Evolutionary conservation across 768 basidiomycete genomes (phyloP).

Genomic region (Lactifluus volemus): DNA sequence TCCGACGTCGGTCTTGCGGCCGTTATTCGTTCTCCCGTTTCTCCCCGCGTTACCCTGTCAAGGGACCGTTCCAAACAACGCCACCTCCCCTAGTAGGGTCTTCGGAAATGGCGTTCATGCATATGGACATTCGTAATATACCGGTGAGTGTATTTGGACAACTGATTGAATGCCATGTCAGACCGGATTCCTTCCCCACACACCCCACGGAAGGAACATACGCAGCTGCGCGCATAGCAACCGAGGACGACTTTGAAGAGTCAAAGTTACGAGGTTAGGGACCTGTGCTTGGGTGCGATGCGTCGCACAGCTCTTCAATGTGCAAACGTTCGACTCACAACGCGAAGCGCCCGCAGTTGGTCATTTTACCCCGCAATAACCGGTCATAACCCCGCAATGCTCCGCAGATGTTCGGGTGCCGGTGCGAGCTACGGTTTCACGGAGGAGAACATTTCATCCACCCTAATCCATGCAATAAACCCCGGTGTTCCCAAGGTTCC

Average conservation of each 20-base stretch:
- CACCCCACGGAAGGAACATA: not conserved
- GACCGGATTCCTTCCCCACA: not conserved
- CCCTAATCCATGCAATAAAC: not conserved
- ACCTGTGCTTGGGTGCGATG: not conserved
- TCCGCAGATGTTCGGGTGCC: constrained; percentile 7
- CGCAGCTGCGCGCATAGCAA: not conserved
- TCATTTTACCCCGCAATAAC: constrained; percentile 1
- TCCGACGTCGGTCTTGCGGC: constrained; percentile 6
- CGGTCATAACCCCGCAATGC: not conserved
- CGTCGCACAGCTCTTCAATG: not conserved
- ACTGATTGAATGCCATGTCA: not conserved
- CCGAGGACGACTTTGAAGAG: not conserved
- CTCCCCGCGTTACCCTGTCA: not conserved
- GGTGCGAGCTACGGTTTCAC: not conserved
- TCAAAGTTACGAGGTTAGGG: not conserved
- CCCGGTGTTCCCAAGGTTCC: not conserved
- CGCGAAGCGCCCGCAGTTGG: not conserved
- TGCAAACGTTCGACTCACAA: not conserved
- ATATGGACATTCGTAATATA: not conserved
- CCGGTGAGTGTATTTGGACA: not conserved
- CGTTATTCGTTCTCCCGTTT: not conserved
- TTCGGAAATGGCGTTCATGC: not conserved
- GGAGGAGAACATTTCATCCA: not conserved
- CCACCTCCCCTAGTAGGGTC: not conserved
- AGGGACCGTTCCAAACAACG: not conserved